Base-by-base conservation (phyloP, 768 basidiomycete species). In the Mycena vulgaris region DNA sequence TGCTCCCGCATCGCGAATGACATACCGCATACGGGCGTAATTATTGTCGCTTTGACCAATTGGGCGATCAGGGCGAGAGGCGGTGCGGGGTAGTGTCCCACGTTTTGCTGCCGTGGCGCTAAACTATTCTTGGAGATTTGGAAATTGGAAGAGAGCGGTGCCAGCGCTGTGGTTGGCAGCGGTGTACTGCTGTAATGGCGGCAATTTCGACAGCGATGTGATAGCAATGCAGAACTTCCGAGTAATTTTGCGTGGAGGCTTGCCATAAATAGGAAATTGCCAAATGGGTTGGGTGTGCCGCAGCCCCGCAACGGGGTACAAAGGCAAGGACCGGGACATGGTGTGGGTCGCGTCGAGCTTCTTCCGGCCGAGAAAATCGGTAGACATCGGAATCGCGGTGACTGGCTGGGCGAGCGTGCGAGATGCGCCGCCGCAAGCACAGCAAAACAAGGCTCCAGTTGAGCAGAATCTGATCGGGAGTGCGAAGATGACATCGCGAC, bases 21-120 rank as follows among this genome's bases (percentile, higher is more conserved):
- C 33, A 16, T 57, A 48, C 59, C 49, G 33, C 19, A 61, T 53
- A 47, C 30, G 52, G 60, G 45, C 35, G 23, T 68, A 58, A 42
- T 67, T 51, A 49, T n/a, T n/a, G 59, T 51, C 57, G 68, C 68
- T 69, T 69, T 63, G 68, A 69, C 68, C 68, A 33, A 45, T 28
- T 25, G 23, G n/a, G 31, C 56, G 31, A 48, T 66, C 27, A 52
- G 31, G 66, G 56, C n/a, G n/a, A n/a, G n/a, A n/a, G n/a, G n/a
- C n/a, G n/a, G n/a, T n/a, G n/a, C n/a, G n/a, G n/a, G n/a, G n/a
- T n/a, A n/a, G n/a, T n/a, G n/a, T n/a, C n/a, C n/a, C n/a, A n/a
- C n/a, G 35, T 16, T 55, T 45, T 55, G 35, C 17, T 48, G n/a
- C n/a, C n/a, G n/a, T n/a, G n/a, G n/a, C n/a, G n/a, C n/a, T n/a